Evolutionary conservation across 1,139 yeast species (phyloP).

Genomic region (Blastobotrys ciferrii): DNA sequence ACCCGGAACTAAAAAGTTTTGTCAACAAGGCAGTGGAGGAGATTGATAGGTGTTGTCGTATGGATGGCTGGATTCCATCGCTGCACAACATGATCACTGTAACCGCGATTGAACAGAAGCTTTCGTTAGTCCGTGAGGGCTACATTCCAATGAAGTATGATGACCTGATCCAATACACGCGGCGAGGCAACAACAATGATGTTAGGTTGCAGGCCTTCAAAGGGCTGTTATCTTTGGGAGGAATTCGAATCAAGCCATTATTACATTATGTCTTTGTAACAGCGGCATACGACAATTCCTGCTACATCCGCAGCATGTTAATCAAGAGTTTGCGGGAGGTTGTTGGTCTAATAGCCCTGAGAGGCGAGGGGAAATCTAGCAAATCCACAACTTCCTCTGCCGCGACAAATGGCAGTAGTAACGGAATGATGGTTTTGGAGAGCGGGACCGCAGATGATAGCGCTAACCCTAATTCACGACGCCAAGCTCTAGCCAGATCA

Average conservation of each 20-base stretch:
- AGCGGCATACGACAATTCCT: constrained; percentile 55
- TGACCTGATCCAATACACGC: constrained; percentile 52
- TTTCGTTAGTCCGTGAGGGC: constrained; percentile 59
- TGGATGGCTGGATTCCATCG: constrained; percentile 88
- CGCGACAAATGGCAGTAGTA: constrained; percentile 5
- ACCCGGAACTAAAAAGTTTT: constrained; percentile 31
- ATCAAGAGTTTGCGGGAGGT: constrained; percentile 49
- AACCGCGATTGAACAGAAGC: constrained; percentile 57
- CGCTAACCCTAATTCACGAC: constrained; percentile 41
- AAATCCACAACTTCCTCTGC: background rate
- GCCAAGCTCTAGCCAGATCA: constrained; percentile 41
- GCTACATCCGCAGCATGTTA: constrained; percentile 52
- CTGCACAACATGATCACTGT: constrained; percentile 58
- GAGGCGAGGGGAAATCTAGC: constrained; percentile 43
- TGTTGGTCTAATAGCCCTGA: constrained; percentile 66
- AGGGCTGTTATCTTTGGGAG: constrained; percentile 72
- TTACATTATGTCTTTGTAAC: constrained; percentile 61
- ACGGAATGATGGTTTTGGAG: constrained; percentile 22
- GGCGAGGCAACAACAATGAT: constrained; percentile 48
- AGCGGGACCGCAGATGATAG: constrained; percentile 34
- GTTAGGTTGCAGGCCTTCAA: constrained; percentile 68
- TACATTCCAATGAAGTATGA: constrained; percentile 51
- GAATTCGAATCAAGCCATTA: constrained; percentile 60
- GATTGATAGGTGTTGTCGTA: constrained; percentile 67
- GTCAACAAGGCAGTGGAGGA: constrained; percentile 52